These are phyloP conservation scores for Odonthalia washingtoniensis DNA, from an alignment of 31 red algal species.

Conservation along the genomic window DNA sequence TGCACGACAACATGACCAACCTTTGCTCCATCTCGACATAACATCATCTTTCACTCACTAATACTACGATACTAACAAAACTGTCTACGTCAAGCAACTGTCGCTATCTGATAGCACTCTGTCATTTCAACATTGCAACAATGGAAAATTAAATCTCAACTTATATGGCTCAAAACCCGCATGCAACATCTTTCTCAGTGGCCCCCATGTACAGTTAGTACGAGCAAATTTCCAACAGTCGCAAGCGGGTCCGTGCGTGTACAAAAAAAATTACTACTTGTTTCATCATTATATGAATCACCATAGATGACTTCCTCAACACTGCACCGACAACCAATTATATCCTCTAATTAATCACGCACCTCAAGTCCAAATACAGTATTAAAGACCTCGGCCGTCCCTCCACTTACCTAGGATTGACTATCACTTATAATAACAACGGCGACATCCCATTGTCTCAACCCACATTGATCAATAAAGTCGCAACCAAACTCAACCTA, in stretches of 20 bases:
- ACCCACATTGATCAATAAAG: not conserved
- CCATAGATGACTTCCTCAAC: conserved; percentile 27
- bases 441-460: not conserved
- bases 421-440: not conserved
- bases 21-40: conserved; percentile 30
- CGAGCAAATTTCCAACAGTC: not conserved
- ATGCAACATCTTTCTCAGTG: not conserved
- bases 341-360: not conserved
- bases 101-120: conserved; percentile 23
- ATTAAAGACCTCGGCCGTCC: not conserved
- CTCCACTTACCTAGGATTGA: not conserved
- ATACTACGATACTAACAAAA: conserved; percentile 10
- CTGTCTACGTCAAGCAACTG: conserved; percentile 9
- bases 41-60: conserved; percentile 22
- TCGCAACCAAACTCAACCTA: not conserved
- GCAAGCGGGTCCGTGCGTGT: not conserved
- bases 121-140: not conserved
- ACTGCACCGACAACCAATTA: not conserved
- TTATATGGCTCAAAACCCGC: conserved; percentile 15
- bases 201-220: not conserved
- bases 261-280: not conserved
- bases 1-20: not conserved
- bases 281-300: not conserved
- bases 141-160: not conserved
- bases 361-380: not conserved